phyloP scores from a whole-genome alignment of 441 rosid species.

The Erysimum pusillum region DNA sequence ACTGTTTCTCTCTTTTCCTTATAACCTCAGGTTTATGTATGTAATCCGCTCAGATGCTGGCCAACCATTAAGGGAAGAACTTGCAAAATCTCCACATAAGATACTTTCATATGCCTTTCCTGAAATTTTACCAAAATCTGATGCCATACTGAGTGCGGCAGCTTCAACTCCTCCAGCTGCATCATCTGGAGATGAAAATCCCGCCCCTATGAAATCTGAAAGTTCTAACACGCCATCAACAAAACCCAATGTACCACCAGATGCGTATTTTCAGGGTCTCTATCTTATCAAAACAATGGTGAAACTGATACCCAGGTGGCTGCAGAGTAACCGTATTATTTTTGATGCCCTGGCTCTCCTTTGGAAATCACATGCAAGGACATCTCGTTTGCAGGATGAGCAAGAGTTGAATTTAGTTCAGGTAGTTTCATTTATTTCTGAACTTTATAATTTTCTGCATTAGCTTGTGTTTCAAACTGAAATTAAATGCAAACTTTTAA shows the following conservation, averaged over 20 bases:
- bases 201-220: slow-evolving; percentile 57
- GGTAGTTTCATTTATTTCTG: slow-evolving; percentile 58
- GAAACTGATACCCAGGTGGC: slow-evolving; percentile 91
- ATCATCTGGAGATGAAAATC: slow-evolving; percentile 70
- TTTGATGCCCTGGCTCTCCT: slow-evolving; percentile 87
- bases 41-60: slow-evolving; percentile 96
- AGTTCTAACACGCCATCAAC: slow-evolving; percentile 57
- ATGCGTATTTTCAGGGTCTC: slow-evolving; percentile 96
- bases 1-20: slow-evolving; percentile 30
- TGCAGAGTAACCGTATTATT: slow-evolving; percentile 83
- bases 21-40: slow-evolving; percentile 86
- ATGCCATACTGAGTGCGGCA: slow-evolving; percentile 54
- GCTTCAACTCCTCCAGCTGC: slow-evolving; percentile 70
- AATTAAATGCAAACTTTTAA: slow-evolving; percentile 19
- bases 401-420: slow-evolving; percentile 96
- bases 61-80: slow-evolving; percentile 95
- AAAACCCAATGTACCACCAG: slow-evolving; percentile 58
- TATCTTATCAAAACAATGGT: slow-evolving; percentile 90
- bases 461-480: slow-evolving; percentile 31
- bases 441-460: slow-evolving; percentile 27
- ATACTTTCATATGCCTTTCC: slow-evolving; percentile 90
- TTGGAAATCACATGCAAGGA: slow-evolving; percentile 95
- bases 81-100: slow-evolving; percentile 93
- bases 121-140: slow-evolving; percentile 76
- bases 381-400: slow-evolving; percentile 87